phyloP scores from a whole-genome alignment of 805 yeast species.

The Hyphopichia homilentoma region DNA sequence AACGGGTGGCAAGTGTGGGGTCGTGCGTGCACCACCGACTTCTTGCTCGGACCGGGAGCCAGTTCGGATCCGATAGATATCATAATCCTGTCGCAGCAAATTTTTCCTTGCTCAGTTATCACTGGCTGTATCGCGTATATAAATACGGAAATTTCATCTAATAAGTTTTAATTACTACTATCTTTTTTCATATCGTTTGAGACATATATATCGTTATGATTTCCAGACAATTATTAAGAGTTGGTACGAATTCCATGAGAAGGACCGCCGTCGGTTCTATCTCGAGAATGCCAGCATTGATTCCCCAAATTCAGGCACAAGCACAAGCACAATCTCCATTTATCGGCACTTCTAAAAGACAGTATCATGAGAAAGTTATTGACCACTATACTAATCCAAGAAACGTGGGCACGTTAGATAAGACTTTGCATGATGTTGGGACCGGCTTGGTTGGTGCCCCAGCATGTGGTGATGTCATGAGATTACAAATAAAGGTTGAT shows the following conservation, averaged over 20 bases:
- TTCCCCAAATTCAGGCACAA: conserved; percentile 4
- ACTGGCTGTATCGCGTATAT: not conserved
- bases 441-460: conserved; percentile 99
- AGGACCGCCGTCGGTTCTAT: conserved; percentile 8
- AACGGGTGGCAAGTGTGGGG: no score
- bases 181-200: not conserved
- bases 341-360: conserved; percentile 17
- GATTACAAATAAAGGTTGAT: conserved; percentile 89
- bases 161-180: not conserved
- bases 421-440: conserved; percentile 73
- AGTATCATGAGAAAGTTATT: conserved; percentile 89
- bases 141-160: not conserved
- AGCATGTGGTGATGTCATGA: conserved; percentile 99
- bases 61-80: no score
- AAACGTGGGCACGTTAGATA: conserved; percentile 91
- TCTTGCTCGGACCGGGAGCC: no score
- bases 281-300: not conserved
- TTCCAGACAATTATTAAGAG: conserved; percentile 20
- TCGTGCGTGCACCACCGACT: no score
- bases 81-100: no score
- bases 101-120: no score
- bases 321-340: conserved; percentile 5
- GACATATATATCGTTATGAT: conserved; percentile 14
- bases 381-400: conserved; percentile 97
- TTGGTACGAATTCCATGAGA: conserved; percentile 8